Evolutionary conservation across 768 basidiomycete genomes (phyloP).

Genomic region (Cystoderma amianthinum): DNA sequence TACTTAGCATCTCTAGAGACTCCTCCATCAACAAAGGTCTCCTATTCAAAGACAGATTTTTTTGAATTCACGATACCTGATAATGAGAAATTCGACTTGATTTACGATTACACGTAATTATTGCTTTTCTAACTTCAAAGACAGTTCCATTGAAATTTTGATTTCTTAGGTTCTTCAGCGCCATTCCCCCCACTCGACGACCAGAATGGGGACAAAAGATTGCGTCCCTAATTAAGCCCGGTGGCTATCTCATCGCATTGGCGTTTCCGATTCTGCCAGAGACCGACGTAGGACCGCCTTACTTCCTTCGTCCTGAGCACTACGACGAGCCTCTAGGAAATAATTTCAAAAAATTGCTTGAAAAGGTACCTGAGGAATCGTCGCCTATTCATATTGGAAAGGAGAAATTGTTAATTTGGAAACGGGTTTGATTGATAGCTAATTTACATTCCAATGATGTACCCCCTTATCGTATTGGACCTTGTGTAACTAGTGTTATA

Average conservation of each 20-base stretch:
- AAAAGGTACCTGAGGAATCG: constrained; percentile 40
- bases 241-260: constrained; percentile 56
- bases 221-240: constrained; percentile 46
- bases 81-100: constrained; percentile 39
- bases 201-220: constrained; percentile 54
- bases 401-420: constrained; percentile 53
- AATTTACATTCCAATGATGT: no score
- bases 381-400: constrained; percentile 31
- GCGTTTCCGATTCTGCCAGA: constrained; percentile 47
- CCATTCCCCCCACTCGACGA: constrained; percentile 51
- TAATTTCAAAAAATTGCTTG: constrained; percentile 47
- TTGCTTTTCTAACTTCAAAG: background rate
- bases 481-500: no score
- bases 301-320: constrained; percentile 48
- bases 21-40: constrained; percentile 19
- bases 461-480: no score
- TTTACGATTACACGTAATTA: constrained; percentile 61
- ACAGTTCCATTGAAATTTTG: background rate
- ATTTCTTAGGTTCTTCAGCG: constrained; percentile 57
- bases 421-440: constrained; percentile 9
- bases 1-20: constrained; percentile 11
- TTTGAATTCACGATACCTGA: constrained; percentile 36
- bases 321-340: constrained; percentile 43
- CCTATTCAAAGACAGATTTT: constrained; percentile 43
- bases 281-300: constrained; percentile 51